Evolutionary conservation across 306 rosid species (phyloP).

Genomic region (Hippophae gyantsensis): DNA sequence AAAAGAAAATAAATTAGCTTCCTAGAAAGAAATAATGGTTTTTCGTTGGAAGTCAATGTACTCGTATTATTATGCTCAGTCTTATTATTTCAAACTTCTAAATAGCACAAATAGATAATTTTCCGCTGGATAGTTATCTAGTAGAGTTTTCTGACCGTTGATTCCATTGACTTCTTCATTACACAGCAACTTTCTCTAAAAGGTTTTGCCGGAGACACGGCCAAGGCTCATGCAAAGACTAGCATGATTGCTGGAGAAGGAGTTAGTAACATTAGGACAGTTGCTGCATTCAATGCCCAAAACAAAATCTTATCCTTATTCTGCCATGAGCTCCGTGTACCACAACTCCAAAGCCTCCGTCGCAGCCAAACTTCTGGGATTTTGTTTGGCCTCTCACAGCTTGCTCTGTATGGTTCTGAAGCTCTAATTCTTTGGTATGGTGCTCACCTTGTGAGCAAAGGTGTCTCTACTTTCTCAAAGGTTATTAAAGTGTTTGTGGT

Average conservation of each 20-base stretch:
- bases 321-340: conserved; percentile 63
- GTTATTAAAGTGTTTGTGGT: conserved; percentile 93
- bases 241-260: conserved; percentile 99
- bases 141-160: conserved; percentile 16
- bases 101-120: neutral
- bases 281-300: conserved; percentile 96
- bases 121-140: conserved; percentile 3
- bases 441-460: conserved; percentile 74
- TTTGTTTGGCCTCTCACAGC: conserved; percentile 81
- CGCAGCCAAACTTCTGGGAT: conserved; percentile 78
- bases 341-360: conserved; percentile 63
- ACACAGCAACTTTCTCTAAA: conserved; percentile 86
- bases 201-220: conserved; percentile 99
- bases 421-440: conserved; percentile 94
- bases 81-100: too few species aligned
- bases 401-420: conserved; percentile 82
- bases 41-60: too few species aligned
- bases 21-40: too few species aligned
- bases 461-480: conserved; percentile 77
- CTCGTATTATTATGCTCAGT: too few species aligned
- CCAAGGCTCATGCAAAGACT: conserved; percentile 96
- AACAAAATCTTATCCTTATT: conserved; percentile 68
- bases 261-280: conserved; percentile 94
- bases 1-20: too few species aligned
- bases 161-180: conserved; percentile 14